Conservation (phyloP, 371 early-diverging fungal genomes). For the Rhizopus arrhizus region DNA sequence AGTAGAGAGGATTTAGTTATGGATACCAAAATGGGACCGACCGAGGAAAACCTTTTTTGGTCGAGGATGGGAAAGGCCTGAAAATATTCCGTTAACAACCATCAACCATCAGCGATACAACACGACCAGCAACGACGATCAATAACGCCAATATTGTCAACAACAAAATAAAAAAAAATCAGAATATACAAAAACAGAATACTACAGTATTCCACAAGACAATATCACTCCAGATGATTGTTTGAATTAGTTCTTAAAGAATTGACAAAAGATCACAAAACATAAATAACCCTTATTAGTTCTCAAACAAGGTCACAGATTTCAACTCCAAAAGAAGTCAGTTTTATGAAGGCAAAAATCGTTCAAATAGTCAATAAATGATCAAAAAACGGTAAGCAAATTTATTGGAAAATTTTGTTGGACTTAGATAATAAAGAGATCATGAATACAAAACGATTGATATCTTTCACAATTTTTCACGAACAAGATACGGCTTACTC, state of each 20-base stretch:
- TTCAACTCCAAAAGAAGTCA: neutral
- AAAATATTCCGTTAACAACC: no score
- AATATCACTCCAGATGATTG: neutral
- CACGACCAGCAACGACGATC: no score
- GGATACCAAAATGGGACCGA: no score
- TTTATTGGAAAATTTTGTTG: neutral
- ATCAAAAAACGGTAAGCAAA: neutral
- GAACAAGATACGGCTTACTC: slow-evolving; percentile 9
- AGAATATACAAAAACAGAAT: neutral
- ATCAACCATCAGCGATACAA: no score
- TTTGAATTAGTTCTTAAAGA: neutral
- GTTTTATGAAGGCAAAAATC: neutral
- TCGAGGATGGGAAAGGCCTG: no score
- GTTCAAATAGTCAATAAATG: neutral
- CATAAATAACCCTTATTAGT: neutral
- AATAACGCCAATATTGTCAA: no score
- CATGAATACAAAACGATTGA: neutral
- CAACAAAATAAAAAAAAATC: neutral
- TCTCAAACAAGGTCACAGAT: neutral
- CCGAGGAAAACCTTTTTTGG: no score
- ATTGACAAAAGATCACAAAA: neutral
- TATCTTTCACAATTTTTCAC: neutral
- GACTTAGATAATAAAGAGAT: neutral
- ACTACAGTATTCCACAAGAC: slow-evolving; percentile 4
- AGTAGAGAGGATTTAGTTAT: no score